Evolutionary conservation across 2,329 filamentous ascomycete species (phyloP), one percentile per base, ranked within the genome.

Genomic region (Sordariomycetes sp.): DNA sequence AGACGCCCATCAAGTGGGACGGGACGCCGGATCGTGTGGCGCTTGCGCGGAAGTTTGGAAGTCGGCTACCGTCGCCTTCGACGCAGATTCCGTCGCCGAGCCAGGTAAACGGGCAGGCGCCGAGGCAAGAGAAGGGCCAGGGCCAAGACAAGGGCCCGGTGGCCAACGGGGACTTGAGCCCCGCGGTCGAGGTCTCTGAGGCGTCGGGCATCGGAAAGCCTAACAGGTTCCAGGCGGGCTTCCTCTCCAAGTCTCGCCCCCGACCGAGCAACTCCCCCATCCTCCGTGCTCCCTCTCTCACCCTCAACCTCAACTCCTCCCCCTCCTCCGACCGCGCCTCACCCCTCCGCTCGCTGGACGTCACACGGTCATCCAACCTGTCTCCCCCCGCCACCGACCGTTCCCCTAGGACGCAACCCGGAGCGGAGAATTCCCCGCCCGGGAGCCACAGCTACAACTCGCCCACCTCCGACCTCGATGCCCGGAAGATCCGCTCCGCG

Each of bases 201-300:
- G 5, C 34, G 32, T 32, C 39, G 28, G 24, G 10, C 24, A n/a
- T 52, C 42, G 39, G 20, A 59, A 17, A 67, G 62, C 52, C 60
- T 55, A 87, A 24, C 45, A 50, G 92, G 51, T 97, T 97, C 72
- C 89, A 95, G 64, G 80, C 90, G 2, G 92, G 92, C 5, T 96
- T 96, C 68, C 73, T 97, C 25, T 84, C 88, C 73, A 80, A 80
- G 66, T 65, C 70, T 1, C 69, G 48, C 53, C 61, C 63, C 20
- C 67, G 1, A 74, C 79, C 52, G 22, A 52, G 45, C 48, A 84
- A 80, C 55, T 90, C 87, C 2, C 86, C 87, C 3, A 70, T 80
- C 4, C 77, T 80, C 15, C 72, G 73, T 15, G 73, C 78, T 1
- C 79, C 82, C 15, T 76, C 76, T 8, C 70, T 85, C 59, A 78